Conservation (phyloP, 2,329 filamentous ascomycete species). For the Ilyonectria mors-panacis region DNA sequence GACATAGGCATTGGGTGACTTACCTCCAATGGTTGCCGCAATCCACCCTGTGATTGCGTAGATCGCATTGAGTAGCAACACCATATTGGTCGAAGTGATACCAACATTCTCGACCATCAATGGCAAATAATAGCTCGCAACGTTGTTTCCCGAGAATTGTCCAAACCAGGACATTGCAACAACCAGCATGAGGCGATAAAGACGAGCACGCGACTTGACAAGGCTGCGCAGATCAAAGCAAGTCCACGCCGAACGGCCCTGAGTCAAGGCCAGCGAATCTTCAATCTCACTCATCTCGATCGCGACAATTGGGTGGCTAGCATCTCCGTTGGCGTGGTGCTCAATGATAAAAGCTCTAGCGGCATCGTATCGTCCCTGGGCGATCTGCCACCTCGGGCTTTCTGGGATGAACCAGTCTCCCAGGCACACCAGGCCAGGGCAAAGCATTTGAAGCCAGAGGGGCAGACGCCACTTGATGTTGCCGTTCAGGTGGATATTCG, state of each 20-base stretch:
- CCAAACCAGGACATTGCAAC: constrained; percentile 58
- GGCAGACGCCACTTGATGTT: constrained; percentile 42
- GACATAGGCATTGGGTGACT: no score
- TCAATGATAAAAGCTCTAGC: constrained; percentile 35
- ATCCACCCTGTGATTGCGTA: constrained; percentile 56
- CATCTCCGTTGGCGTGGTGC: constrained; percentile 69
- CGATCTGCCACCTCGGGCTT: constrained; percentile 68
- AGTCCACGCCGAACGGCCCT: constrained; percentile 51
- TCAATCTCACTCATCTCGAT: constrained; percentile 54
- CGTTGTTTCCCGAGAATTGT: constrained; percentile 56
- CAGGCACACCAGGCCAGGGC: constrained; percentile 34
- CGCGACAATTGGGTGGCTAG: constrained; percentile 61
- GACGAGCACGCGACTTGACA: constrained; percentile 52
- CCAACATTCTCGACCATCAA: constrained; percentile 55
- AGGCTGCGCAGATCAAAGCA: constrained; percentile 54
- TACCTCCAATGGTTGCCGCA: no score
- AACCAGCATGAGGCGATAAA: constrained; percentile 55
- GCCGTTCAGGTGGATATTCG: constrained; percentile 33
- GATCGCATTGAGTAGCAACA: constrained; percentile 56
- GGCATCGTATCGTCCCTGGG: constrained; percentile 4
- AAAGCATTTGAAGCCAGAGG: constrained; percentile 37
- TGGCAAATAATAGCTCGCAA: constrained; percentile 51
- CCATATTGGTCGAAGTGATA: constrained; percentile 53
- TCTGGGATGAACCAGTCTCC: constrained; percentile 69
- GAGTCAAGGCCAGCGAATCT: constrained; percentile 47